Conservation (phyloP, 768 basidiomycete species). For the Trametes cinnabarina region DNA sequence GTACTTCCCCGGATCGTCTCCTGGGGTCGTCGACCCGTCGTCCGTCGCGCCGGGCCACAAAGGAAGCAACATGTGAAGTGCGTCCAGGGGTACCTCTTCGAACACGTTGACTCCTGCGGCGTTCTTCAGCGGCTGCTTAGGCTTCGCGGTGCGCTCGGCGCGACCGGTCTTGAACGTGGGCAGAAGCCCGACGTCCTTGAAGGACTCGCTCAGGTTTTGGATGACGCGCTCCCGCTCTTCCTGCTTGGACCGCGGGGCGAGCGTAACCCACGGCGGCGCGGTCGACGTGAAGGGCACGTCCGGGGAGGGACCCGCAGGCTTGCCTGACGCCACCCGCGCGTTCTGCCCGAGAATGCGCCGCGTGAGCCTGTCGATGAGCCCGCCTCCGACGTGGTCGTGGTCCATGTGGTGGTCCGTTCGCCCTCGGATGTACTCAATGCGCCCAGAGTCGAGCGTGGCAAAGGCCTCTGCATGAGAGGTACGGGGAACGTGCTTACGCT, state of each 20-base stretch:
- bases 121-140: slow-evolving; percentile 22
- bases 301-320: slow-evolving; percentile 15
- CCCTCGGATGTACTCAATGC: slow-evolving; percentile 26
- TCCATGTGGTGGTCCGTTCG: slow-evolving; percentile 21
- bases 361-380: slow-evolving; percentile 20
- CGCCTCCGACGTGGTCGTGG: slow-evolving; percentile 16
- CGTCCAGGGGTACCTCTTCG: slow-evolving; percentile 57
- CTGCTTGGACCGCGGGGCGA: slow-evolving; percentile 60
- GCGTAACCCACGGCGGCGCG: slow-evolving; percentile 60
- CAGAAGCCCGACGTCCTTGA: slow-evolving; percentile 76
- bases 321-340: slow-evolving; percentile 5
- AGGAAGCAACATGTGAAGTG: slow-evolving; percentile 79
- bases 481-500: slow-evolving; percentile 24
- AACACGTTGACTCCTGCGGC: slow-evolving; percentile 23
- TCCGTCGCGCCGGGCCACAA: slow-evolving; percentile 82
- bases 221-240: slow-evolving; percentile 70
- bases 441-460: slow-evolving; percentile 33
- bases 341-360: slow-evolving; percentile 24
- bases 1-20: slow-evolving; percentile 20
- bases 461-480: slow-evolving; percentile 38
- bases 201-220: slow-evolving; percentile 62
- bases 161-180: slow-evolving; percentile 43
- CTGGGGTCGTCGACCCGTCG: slow-evolving; percentile 27
- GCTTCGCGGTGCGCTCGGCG: slow-evolving; percentile 20
- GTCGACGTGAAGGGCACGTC: slow-evolving; percentile 18